Percentiles rank a stretch among this genome's conserved stretches.
phyloP scores from a whole-genome alignment of 768 basidiomycete species.

The Fomitopsis serialis region DNA sequence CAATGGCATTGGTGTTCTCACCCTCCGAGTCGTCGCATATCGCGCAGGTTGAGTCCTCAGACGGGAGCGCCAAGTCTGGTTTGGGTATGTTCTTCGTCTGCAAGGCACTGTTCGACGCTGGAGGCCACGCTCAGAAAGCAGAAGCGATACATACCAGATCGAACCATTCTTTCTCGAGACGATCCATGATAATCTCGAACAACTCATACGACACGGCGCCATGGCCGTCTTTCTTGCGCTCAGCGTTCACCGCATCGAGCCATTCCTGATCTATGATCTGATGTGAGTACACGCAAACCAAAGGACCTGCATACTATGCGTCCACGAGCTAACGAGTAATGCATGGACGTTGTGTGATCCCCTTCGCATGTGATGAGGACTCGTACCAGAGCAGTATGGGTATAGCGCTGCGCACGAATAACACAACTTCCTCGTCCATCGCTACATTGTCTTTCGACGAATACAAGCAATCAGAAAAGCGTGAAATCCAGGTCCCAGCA shows the following conservation, averaged over 20 bases:
- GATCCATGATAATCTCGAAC: conserved; percentile 97
- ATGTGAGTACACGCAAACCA: not conserved
- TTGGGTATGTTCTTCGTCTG: conserved; percentile 94
- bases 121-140: not conserved
- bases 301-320: too few species aligned
- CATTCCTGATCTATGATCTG: conserved; percentile 79
- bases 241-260: conserved; percentile 80
- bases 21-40: conserved; percentile 98
- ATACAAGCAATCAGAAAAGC: too few species aligned
- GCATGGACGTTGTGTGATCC: too few species aligned
- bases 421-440: too few species aligned
- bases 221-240: conserved; percentile 71
- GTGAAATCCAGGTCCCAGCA: too few species aligned
- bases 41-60: conserved; percentile 93
- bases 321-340: too few species aligned
- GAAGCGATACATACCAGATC: conserved; percentile 58
- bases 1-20: conserved; percentile 97
- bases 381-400: too few species aligned
- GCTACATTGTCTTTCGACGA: too few species aligned
- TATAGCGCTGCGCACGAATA: too few species aligned
- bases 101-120: not conserved
- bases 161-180: conserved; percentile 99
- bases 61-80: conserved; percentile 78
- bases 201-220: conserved; percentile 74
- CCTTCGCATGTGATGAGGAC: too few species aligned